These are phyloP conservation scores for Raphanus hybrid DNA, from an alignment of 441 rosid genomes.

Conservation along the genomic window DNA sequence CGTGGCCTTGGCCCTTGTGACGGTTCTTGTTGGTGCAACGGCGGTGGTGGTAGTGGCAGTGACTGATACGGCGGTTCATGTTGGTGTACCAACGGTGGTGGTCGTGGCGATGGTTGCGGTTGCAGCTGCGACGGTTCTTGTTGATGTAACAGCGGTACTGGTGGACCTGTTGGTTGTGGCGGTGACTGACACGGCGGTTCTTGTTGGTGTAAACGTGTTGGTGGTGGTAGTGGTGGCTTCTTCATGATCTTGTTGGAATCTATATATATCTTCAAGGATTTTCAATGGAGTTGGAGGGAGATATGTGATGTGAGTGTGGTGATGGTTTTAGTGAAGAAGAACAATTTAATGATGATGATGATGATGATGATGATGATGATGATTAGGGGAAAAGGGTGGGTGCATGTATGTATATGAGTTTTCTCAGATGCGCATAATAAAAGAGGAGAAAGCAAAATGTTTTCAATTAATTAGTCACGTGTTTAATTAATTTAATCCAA, in stretches of 20 bases:
- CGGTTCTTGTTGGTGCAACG: background rate
- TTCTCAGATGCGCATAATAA: background rate
- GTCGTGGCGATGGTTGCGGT: background rate
- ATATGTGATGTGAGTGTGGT: background rate
- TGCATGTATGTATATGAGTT: background rate
- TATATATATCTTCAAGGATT: background rate
- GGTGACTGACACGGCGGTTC: too few species aligned
- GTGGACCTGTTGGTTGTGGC: background rate
- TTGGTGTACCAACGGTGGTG: too few species aligned
- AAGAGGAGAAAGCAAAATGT: background rate
- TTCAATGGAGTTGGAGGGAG: background rate
- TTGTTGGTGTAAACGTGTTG: too few species aligned
- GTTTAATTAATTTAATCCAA: background rate
- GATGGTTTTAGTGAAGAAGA: background rate
- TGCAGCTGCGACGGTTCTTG: background rate
- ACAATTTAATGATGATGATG: too few species aligned
- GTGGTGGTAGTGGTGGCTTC: background rate
- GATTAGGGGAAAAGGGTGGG: background rate
- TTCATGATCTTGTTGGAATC: constrained; percentile 1
- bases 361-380: background rate
- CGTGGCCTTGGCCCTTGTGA: background rate
- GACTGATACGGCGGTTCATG: too few species aligned
- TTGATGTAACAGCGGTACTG: background rate
- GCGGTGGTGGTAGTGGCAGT: background rate
- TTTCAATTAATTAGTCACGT: too few species aligned